Percentiles rank a stretch among this genome's conserved stretches.
Evolutionary conservation across 163 green algal species (phyloP).

Genomic region (Prototheca wickerhamii): DNA sequence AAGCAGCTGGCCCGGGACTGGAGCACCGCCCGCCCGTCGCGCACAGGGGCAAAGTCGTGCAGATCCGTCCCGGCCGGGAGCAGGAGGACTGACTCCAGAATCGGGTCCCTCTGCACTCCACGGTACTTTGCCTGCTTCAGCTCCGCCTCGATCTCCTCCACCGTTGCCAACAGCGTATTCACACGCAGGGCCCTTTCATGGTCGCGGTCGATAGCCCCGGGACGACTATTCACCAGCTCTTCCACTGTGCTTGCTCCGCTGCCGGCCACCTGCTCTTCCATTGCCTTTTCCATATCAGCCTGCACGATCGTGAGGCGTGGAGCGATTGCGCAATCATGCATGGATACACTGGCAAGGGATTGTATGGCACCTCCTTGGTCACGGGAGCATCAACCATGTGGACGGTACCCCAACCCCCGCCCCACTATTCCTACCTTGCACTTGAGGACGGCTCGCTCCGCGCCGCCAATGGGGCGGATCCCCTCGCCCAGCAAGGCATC

Average conservation of each 20-base stretch:
- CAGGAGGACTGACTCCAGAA: slow-evolving; percentile 68
- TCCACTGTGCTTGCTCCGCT: slow-evolving; percentile 7
- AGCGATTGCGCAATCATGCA: too few species aligned
- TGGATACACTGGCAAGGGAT: too few species aligned
- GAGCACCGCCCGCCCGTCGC: slow-evolving; percentile 42
- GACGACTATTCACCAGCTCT: slow-evolving; percentile 40
- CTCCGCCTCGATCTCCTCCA: slow-evolving; percentile 43
- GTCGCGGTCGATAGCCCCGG: too few species aligned
- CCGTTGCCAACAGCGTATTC: slow-evolving; percentile 53
- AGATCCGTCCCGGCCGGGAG: slow-evolving; percentile 75
- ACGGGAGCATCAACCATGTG: too few species aligned
- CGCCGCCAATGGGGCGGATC: slow-evolving; percentile 33
- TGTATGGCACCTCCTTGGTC: too few species aligned
- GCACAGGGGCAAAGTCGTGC: slow-evolving; percentile 75
- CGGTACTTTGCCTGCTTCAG: slow-evolving; percentile 18
- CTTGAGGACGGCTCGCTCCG: slow-evolving; percentile 31
- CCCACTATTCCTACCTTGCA: slow-evolving; percentile 18
- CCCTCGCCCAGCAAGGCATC: slow-evolving; percentile 62
- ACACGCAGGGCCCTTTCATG: slow-evolving; percentile 43
- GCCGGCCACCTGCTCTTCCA: slow-evolving; percentile 23
- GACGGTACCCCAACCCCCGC: neutral
- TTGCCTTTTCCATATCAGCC: slow-evolving; percentile 9
- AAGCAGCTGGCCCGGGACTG: slow-evolving; percentile 88
- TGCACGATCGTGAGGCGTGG: too few species aligned
- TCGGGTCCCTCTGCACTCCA: slow-evolving; percentile 24